phyloP scores from a whole-genome alignment of 345 rosid genomes.

The Eucalyptus regnans region DNA sequence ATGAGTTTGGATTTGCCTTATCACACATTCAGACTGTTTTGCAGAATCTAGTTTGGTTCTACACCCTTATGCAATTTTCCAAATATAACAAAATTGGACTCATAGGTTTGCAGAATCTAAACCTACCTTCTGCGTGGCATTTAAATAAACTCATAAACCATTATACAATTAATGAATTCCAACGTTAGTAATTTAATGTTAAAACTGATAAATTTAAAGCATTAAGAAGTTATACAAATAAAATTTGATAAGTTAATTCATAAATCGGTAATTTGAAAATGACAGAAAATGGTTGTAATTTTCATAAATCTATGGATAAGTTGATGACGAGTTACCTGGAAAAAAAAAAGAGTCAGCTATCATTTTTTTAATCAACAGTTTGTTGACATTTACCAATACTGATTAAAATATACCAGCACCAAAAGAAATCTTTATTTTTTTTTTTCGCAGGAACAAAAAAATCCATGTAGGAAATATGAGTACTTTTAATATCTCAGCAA shows the following conservation, averaged over 20 bases:
- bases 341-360: background rate
- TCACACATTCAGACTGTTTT: no score
- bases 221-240: background rate
- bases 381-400: background rate
- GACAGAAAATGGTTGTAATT: background rate
- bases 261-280: no score
- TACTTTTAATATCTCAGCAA: background rate
- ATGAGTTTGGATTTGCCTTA: background rate
- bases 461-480: background rate
- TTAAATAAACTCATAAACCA: background rate
- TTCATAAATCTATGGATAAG: background rate
- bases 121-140: background rate
- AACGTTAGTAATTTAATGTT: no score
- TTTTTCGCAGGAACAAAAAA: background rate
- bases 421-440: no score
- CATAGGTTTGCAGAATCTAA: background rate
- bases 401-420: background rate
- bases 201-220: no score
- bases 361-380: background rate
- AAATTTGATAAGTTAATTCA: no score
- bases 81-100: background rate
- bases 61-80: background rate
- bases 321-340: background rate
- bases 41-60: background rate
- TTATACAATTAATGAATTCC: no score